Evolutionary conservation across 345 rosid genomes (phyloP), one percentile per base, ranked within the genome.

Genomic region (Gossypium mustelinum): DNA sequence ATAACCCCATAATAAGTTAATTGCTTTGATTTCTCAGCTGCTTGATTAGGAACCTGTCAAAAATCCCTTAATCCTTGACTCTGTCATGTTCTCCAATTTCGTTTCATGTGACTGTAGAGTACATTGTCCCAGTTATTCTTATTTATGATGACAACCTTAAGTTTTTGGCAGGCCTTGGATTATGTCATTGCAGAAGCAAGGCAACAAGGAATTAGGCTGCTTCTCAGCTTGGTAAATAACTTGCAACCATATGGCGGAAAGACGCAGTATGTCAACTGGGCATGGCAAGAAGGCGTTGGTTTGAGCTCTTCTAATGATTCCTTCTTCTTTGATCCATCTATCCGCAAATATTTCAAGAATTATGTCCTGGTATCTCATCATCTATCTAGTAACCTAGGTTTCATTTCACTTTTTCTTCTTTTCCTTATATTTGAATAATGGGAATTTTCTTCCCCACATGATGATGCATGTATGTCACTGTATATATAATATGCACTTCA

Each of bases 281-380:
- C 98, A 43, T 92, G 98, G 98, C 86, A 92, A 84, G 98, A 94
- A 82, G 97, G 98, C 52, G 76, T 91, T 78, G 98, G 92, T 60
- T 85, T 91, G 84, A 92, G 97, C 84, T 87, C 98, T 3, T 91
- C 94, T 11, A 94, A 94, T 74, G 98, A 94, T 87, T 92, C 98
- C 66, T 94, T 94, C 94, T 94, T 85, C 87, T 94, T 82, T 69
- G 98, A 92, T 84, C 97, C 98, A 72, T 89, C 97, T 80, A 92
- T 89, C 83, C 92, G 89, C 73, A 87, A 76, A 81, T 92, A 92
- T 82, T 94, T 89, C 83, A 94, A 88, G 89, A 82, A 89, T 75
- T 91, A 88, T 76, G 81, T 94, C 62, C 84, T 86, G 82, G 98
- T 89, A 85, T 41, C 22, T 65, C 17, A 66, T 44, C 70, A 66